Percentiles rank a stretch among this genome's conserved stretches.
phyloP scores from a whole-genome alignment of 495 filamentous ascomycete genomes.

The Hypoxylon lienhwacheense region DNA sequence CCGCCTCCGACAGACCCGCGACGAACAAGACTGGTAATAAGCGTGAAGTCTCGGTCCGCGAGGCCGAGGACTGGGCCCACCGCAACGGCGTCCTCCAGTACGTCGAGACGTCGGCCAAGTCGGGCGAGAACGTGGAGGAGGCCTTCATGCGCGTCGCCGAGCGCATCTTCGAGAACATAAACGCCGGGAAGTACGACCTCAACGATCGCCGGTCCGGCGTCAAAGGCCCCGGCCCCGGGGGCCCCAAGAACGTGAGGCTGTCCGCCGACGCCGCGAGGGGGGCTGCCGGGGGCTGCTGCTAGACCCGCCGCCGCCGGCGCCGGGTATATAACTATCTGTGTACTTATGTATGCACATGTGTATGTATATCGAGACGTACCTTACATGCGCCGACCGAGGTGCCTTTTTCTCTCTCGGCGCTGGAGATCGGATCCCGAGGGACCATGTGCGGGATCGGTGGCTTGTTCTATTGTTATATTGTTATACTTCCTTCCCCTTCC shows the following conservation, averaged over 20 bases:
- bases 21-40: slow-evolving; percentile 49
- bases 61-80: slow-evolving; percentile 86
- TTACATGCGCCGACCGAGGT: too few species aligned
- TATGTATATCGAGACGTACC: too few species aligned
- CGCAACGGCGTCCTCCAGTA: slow-evolving; percentile 82
- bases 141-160: slow-evolving; percentile 93
- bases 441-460: too few species aligned
- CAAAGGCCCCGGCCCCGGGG: slow-evolving; percentile 58
- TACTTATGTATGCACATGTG: too few species aligned
- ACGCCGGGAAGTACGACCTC: slow-evolving; percentile 88
- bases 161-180: slow-evolving; percentile 92
- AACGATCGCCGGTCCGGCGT: slow-evolving; percentile 94
- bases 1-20: slow-evolving; percentile 43
- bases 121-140: slow-evolving; percentile 85
- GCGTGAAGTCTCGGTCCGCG: slow-evolving; percentile 72
- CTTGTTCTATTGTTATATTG: too few species aligned
- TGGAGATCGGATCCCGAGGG: too few species aligned
- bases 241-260: slow-evolving; percentile 56
- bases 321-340: not conserved
- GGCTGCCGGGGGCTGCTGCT: slow-evolving; percentile 37
- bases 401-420: too few species aligned
- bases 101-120: slow-evolving; percentile 95
- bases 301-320: not conserved
- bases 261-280: slow-evolving; percentile 41
- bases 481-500: too few species aligned